Evolutionary conservation across 2,329 filamentous ascomycete species (phyloP).

Genomic region (Arachnopeziza araneosa): DNA sequence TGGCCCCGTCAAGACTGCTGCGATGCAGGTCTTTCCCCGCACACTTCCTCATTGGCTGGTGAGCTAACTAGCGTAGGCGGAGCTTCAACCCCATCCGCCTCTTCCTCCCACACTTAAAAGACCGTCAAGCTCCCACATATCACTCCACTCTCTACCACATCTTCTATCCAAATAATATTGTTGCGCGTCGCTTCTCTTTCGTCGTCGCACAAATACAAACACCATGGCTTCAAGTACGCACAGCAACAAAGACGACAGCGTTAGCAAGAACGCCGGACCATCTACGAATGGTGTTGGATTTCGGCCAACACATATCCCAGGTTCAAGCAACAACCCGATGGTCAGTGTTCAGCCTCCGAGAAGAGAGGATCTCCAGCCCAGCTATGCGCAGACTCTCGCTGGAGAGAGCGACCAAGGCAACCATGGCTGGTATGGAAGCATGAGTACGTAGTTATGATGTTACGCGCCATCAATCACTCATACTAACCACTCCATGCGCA

Average conservation of each 20-base stretch:
- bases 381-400: conserved; percentile 58
- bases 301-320: conserved; percentile 14
- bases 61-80: background rate
- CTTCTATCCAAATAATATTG: background rate
- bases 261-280: conserved; percentile 2
- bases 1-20: background rate
- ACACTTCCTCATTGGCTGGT: background rate
- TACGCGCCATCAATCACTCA: too few relatives aligned
- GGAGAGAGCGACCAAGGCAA: conserved; percentile 60
- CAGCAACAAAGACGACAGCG: conserved; percentile 11
- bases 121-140: background rate
- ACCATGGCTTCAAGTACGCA: conserved; percentile 13
- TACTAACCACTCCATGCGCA: conserved; percentile 26
- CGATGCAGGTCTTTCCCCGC: background rate
- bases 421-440: conserved; percentile 82
- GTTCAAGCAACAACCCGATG: conserved; percentile 35
- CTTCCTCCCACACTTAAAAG: background rate
- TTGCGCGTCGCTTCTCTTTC: background rate
- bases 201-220: background rate
- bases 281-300: conserved; percentile 19
- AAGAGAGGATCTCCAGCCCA: conserved; percentile 73
- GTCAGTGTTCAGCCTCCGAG: conserved; percentile 75
- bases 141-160: background rate
- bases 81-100: background rate
- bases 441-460: conserved; percentile 58